Evolutionary conservation across 805 yeast genomes (phyloP).

Genomic region (Kazachstania psychrophila): DNA sequence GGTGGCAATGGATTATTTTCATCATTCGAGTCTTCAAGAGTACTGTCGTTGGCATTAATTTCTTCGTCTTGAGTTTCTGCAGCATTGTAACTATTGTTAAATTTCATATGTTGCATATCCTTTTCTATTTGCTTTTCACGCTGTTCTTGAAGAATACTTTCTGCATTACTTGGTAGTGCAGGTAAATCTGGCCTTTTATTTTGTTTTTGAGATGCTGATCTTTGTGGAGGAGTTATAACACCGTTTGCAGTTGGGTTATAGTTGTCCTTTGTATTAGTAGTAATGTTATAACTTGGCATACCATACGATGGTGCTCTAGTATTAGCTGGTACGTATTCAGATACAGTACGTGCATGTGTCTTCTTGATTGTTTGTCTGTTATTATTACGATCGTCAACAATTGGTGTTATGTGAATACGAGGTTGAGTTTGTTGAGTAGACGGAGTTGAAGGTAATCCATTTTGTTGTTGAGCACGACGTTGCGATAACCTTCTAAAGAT

Average conservation of each 20-base stretch:
- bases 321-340: constrained; percentile 28
- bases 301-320: constrained; percentile 28
- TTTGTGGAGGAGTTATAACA: constrained; percentile 13
- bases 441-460: constrained; percentile 8
- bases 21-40: constrained; percentile 8
- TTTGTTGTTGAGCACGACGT: constrained; percentile 17
- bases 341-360: constrained; percentile 34
- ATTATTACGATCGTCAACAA: constrained; percentile 4
- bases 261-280: background rate
- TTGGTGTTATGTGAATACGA: constrained; percentile 7
- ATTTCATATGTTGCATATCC: constrained; percentile 14
- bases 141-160: constrained; percentile 26
- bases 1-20: constrained; percentile 21
- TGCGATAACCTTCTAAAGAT: constrained; percentile 31
- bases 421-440: constrained; percentile 4
- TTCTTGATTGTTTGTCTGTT: constrained; percentile 9
- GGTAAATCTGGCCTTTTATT: constrained; percentile 23
- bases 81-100: constrained; percentile 6
- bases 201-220: constrained; percentile 25
- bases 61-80: constrained; percentile 2
- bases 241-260: constrained; percentile 1
- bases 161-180: constrained; percentile 31
- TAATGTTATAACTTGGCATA: background rate
- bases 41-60: constrained; percentile 2
- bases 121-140: constrained; percentile 17